phyloP scores from a whole-genome alignment of 306 rosid genomes.

The Glycine soja region DNA sequence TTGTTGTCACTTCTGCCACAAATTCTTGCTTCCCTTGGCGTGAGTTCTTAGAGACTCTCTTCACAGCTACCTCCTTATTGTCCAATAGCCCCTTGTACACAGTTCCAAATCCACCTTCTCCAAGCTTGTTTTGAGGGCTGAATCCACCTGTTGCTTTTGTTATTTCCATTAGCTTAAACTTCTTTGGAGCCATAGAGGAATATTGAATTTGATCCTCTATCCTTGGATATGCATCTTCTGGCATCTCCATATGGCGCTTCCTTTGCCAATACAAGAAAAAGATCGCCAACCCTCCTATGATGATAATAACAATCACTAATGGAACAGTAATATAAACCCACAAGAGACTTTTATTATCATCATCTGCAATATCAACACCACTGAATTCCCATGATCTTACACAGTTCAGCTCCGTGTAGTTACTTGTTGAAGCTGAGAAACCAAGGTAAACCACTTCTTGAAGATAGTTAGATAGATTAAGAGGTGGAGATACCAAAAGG shows the following conservation, averaged over 20 bases:
- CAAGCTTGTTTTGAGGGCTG: constrained; percentile 69
- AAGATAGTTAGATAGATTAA: constrained; percentile 46
- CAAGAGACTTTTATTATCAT: neutral
- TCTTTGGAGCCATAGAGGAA: constrained; percentile 63
- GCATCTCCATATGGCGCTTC: neutral
- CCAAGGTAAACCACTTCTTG: constrained; percentile 61
- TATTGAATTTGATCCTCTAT: constrained; percentile 68
- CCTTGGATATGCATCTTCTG: constrained; percentile 57
- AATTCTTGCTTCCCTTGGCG: constrained; percentile 86
- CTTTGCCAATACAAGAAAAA: constrained; percentile 44
- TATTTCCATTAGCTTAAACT: constrained; percentile 58
- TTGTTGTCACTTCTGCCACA: constrained; percentile 82
- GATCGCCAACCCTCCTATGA: constrained; percentile 39
- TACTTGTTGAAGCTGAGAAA: constrained; percentile 76
- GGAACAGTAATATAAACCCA: constrained; percentile 66
- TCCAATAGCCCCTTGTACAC: constrained; percentile 68
- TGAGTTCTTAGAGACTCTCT: constrained; percentile 69
- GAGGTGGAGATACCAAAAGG: constrained; percentile 50
- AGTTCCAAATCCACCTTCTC: constrained; percentile 86
- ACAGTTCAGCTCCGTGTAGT: constrained; percentile 61
- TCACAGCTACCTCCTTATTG: constrained; percentile 71
- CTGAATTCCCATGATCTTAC: constrained; percentile 64
- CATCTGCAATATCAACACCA: constrained; percentile 30
- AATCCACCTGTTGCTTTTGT: constrained; percentile 68
- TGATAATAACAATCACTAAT: neutral